phyloP scores from a whole-genome alignment of 1,284 basidiomycete genomes.

The Athelia sp. region DNA sequence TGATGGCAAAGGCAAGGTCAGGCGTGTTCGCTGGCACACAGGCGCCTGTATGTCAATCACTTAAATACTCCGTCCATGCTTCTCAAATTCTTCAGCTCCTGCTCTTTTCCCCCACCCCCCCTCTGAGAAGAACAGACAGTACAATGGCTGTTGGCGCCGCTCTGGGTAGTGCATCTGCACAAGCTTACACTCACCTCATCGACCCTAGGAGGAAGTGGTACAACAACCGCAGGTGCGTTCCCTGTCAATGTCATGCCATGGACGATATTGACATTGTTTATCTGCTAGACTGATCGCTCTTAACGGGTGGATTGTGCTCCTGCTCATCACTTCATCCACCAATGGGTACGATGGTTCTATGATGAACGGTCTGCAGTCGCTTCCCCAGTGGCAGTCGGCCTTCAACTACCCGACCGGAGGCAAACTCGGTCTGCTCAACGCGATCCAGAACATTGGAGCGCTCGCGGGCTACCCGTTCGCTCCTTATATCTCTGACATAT shows the following conservation, averaged over 20 bases:
- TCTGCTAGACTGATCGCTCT: conserved; percentile 49
- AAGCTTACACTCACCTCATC: conserved; percentile 49
- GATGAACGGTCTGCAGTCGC: conserved; percentile 73
- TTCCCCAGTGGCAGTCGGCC: conserved; percentile 54
- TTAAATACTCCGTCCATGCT: too few species aligned
- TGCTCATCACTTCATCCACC: conserved; percentile 74
- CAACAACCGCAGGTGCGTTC: conserved; percentile 59
- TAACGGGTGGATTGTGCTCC: conserved; percentile 63
- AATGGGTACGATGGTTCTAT: conserved; percentile 75
- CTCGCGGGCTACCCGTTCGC: conserved; percentile 66
- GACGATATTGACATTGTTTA: conserved; percentile 3
- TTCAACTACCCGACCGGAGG: conserved; percentile 51
- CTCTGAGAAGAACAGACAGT: conserved; percentile 20
- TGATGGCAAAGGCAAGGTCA: too few species aligned
- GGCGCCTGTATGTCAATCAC: too few species aligned
- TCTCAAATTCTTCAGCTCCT: conserved; percentile 21
- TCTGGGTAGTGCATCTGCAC: conserved; percentile 23
- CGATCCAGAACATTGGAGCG: conserved; percentile 67
- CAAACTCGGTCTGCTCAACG: conserved; percentile 68
- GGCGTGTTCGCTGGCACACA: too few species aligned
- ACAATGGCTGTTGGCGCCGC: conserved; percentile 50
- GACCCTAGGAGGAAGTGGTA: conserved; percentile 68
- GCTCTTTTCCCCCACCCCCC: conserved; percentile 23
- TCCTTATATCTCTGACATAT: conserved; percentile 63
- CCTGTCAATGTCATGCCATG: neutral